phyloP scores from a whole-genome alignment of 208 protist species.

The Leishmania major region DNA sequence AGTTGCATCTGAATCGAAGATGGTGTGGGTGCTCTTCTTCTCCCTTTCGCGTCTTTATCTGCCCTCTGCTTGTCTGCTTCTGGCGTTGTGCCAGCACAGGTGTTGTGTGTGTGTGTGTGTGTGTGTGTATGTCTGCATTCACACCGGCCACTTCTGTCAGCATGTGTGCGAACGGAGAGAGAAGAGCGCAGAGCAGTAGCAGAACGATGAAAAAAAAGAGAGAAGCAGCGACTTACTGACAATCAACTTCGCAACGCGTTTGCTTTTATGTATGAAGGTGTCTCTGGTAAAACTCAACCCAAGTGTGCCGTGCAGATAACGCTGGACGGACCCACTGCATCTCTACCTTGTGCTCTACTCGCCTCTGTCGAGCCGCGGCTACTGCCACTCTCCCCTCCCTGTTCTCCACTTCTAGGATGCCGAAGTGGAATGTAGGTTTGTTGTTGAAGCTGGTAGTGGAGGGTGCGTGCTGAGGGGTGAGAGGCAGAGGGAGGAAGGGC shows the following conservation, averaged over 20 bases:
- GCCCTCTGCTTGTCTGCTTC: background rate
- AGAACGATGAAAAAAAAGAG: background rate
- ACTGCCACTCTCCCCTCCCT: background rate
- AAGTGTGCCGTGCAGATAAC: conserved; percentile 3
- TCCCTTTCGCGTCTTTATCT: background rate
- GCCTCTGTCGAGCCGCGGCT: background rate
- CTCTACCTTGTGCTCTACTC: background rate
- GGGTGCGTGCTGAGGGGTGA: background rate
- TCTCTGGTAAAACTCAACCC: conserved; percentile 20
- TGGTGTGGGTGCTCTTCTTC: background rate
- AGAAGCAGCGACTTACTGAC: background rate
- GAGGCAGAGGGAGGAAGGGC: background rate
- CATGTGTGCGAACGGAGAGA: background rate
- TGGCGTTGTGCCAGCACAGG: background rate
- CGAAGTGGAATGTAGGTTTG: background rate
- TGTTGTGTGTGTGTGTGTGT: background rate
- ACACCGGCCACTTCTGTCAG: conserved; percentile 1
- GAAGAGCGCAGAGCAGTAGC: background rate
- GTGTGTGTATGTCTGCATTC: conserved; percentile 1
- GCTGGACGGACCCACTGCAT: background rate
- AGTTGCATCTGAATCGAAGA: background rate
- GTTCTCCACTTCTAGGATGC: background rate
- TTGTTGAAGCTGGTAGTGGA: background rate
- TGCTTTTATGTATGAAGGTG: conserved; percentile 28
- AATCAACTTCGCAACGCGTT: background rate